These are phyloP conservation scores for Globisporangium cylindrosporum DNA, from an alignment of 352 stramenopile species.

Conservation along the genomic window DNA sequence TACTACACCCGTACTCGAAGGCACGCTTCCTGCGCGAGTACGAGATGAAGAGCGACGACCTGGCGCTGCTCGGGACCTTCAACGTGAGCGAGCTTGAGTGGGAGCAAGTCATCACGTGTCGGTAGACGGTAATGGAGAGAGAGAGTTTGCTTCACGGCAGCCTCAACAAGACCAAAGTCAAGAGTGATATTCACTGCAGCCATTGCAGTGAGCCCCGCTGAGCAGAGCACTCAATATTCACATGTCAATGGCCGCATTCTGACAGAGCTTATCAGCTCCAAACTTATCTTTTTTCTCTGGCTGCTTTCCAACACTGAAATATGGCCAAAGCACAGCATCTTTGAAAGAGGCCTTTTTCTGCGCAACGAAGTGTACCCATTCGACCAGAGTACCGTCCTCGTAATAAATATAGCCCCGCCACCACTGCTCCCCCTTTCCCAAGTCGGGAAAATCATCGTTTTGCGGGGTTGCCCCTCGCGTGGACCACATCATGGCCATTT, in stretches of 20 bases:
- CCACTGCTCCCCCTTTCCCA: not conserved
- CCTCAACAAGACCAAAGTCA: too few relatives aligned
- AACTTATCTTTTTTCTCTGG: too few relatives aligned
- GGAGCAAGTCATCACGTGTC: conserved; percentile 48
- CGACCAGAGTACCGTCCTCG: not conserved
- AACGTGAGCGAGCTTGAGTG: conserved; percentile 46
- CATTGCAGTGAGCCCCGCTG: too few relatives aligned
- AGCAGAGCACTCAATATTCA: too few relatives aligned
- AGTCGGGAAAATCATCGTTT: not conserved
- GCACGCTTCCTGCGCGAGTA: conserved; percentile 51
- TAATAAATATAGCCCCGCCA: not conserved
- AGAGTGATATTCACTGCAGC: too few relatives aligned
- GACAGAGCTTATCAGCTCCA: too few relatives aligned
- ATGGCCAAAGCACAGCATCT: not conserved
- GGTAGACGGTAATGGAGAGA: conserved; percentile 18
- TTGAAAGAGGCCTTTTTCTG: not conserved
- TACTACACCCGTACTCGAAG: conserved; percentile 49
- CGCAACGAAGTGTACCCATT: not conserved
- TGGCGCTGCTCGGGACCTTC: conserved; percentile 43
- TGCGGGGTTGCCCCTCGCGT: not conserved
- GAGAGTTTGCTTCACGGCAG: not conserved
- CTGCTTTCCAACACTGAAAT: not conserved
- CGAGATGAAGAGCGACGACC: conserved; percentile 34
- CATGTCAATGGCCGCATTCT: too few relatives aligned
- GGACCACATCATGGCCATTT: not conserved